These are phyloP conservation scores for Astragalus glycyphyllos DNA, from an alignment of 306 rosid genomes.

Conservation along the genomic window DNA sequence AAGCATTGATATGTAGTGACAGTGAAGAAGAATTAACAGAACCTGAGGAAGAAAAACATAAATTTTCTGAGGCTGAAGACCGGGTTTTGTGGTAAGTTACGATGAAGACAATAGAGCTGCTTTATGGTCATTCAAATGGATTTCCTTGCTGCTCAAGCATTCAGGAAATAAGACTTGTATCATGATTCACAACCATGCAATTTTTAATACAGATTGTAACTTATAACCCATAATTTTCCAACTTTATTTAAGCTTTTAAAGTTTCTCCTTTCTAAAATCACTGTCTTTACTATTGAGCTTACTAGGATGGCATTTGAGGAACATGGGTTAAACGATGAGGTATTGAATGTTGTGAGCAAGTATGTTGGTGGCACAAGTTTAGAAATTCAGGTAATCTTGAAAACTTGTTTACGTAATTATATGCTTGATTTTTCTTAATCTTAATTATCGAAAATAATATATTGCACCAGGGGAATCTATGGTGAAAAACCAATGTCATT, in stretches of 20 bases:
- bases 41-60: constrained; percentile 81
- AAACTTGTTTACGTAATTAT: constrained; percentile 18
- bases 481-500: constrained; percentile 34
- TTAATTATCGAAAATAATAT: constrained; percentile 14
- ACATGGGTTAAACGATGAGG: constrained; percentile 80
- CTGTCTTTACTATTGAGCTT: constrained; percentile 44
- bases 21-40: constrained; percentile 90
- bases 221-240: constrained; percentile 23
- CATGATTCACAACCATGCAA: neutral
- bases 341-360: constrained; percentile 66
- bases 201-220: constrained; percentile 26
- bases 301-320: constrained; percentile 83
- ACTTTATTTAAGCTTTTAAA: constrained; percentile 24
- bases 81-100: constrained; percentile 72
- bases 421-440: constrained; percentile 43
- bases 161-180: constrained; percentile 36
- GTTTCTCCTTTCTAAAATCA: constrained; percentile 34
- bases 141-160: constrained; percentile 11
- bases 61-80: constrained; percentile 84
- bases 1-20: constrained; percentile 93
- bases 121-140: constrained; percentile 11
- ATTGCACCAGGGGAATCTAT: constrained; percentile 24
- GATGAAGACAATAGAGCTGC: constrained; percentile 36
- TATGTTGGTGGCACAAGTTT: constrained; percentile 69
- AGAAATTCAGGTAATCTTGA: constrained; percentile 78